A percentile compares a stretch with the other conserved stretches of the same genome.
Conservation (phyloP, 768 basidiomycete genomes). For the Trametes villosa region DNA sequence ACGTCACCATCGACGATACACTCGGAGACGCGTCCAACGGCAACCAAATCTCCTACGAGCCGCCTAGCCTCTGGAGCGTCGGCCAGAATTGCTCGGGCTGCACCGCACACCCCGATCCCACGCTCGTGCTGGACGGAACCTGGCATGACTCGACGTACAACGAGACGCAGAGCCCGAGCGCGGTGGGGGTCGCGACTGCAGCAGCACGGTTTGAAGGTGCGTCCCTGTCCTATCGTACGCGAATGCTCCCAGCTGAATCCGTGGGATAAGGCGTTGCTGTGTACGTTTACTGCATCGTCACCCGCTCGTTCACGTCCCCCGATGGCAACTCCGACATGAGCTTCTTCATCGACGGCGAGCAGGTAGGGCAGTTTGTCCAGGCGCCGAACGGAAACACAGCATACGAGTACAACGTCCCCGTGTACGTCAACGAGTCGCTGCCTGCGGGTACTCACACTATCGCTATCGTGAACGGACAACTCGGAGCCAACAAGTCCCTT, state of each 20-base stretch:
- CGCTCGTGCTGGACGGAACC: conserved; percentile 30
- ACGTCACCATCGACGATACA: conserved; percentile 49
- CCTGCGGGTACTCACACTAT: conserved; percentile 35
- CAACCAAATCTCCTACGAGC: conserved; percentile 37
- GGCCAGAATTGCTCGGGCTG: conserved; percentile 35
- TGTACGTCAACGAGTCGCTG: conserved; percentile 39
- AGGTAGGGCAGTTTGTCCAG: conserved; percentile 35
- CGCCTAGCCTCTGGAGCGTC: conserved; percentile 39
- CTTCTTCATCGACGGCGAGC: conserved; percentile 42
- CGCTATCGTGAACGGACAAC: conserved; percentile 39
- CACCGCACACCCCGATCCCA: conserved; percentile 30
- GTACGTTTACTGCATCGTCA: conserved; percentile 46
- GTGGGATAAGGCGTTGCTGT: conserved; percentile 45
- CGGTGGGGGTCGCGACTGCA: conserved; percentile 34
- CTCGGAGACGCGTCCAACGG: conserved; percentile 38
- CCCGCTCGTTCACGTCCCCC: conserved; percentile 30
- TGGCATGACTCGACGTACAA: conserved; percentile 39
- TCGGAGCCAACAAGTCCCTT: conserved; percentile 34
- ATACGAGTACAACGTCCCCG: conserved; percentile 41
- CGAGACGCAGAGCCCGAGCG: conserved; percentile 7
- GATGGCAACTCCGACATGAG: conserved; percentile 40
- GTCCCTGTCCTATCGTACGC: not conserved
- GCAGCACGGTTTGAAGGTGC: conserved; percentile 42
- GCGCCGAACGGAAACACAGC: conserved; percentile 25
- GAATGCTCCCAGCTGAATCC: not conserved